Evolutionary conservation across 2,329 filamentous ascomycete genomes (phyloP).

Genomic region (Myriosclerotinia duriaeana): DNA sequence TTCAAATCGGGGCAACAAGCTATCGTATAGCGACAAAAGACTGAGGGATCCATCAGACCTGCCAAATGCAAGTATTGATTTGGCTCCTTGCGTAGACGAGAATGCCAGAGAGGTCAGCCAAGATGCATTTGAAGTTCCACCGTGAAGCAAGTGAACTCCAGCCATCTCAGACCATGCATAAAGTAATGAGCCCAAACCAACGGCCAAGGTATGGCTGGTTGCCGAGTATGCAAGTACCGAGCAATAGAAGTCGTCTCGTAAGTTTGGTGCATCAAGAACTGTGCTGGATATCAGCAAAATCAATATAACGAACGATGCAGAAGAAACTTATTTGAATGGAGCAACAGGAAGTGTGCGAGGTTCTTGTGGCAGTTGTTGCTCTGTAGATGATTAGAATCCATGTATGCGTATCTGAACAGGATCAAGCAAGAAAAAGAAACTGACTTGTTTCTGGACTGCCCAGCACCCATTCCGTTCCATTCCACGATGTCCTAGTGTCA

Average conservation of each 20-base stretch:
- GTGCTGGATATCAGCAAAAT: slow-evolving; percentile 47
- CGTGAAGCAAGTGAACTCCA: slow-evolving; percentile 60
- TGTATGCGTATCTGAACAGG: neutral
- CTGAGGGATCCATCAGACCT: slow-evolving; percentile 73
- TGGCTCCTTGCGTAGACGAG: slow-evolving; percentile 73
- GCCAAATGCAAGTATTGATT: slow-evolving; percentile 81
- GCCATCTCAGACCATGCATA: slow-evolving; percentile 84
- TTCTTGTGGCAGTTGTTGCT: slow-evolving; percentile 36
- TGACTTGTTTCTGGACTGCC: slow-evolving; percentile 32
- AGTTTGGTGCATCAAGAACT: slow-evolving; percentile 81
- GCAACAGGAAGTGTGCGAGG: slow-evolving; percentile 60
- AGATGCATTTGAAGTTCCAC: slow-evolving; percentile 49
- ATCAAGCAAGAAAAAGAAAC: slow-evolving; percentile 5
- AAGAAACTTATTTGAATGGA: slow-evolving; percentile 68
- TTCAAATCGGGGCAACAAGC: slow-evolving; percentile 68
- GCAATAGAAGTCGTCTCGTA: slow-evolving; percentile 97
- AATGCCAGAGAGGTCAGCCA: slow-evolving; percentile 86
- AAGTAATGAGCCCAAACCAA: slow-evolving; percentile 75
- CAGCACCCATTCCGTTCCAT: slow-evolving; percentile 38
- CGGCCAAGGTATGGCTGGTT: slow-evolving; percentile 72
- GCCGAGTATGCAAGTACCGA: slow-evolving; percentile 83
- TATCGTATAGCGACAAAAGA: slow-evolving; percentile 74
- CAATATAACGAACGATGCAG: neutral
- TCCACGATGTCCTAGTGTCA: slow-evolving; percentile 41
- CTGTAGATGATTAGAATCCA: slow-evolving; percentile 29